These are phyloP conservation scores for Hysterium pulicare DNA, from an alignment of 2,329 filamentous ascomycete genomes.

Conservation along the genomic window DNA sequence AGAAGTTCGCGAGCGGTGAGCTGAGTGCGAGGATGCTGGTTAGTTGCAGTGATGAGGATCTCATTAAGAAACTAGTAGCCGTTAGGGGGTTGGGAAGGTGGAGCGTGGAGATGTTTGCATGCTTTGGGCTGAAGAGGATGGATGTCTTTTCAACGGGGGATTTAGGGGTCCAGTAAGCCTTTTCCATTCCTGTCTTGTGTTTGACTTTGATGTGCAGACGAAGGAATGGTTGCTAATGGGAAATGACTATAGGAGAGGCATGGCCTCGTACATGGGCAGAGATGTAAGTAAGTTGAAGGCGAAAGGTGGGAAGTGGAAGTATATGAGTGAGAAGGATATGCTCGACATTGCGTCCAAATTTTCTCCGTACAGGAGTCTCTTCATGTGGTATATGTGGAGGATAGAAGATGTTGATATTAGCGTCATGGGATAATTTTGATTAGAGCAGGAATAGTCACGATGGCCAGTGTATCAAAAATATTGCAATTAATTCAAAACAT, in stretches of 20 bases:
- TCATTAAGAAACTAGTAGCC: slow-evolving; percentile 76
- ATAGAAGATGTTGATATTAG: slow-evolving; percentile 73
- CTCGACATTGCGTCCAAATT: slow-evolving; percentile 74
- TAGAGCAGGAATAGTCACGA: background rate
- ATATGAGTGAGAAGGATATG: slow-evolving; percentile 95
- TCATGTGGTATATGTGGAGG: slow-evolving; percentile 99
- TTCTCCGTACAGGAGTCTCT: slow-evolving; percentile 79
- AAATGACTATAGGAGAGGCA: slow-evolving; percentile 59
- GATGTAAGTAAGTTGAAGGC: slow-evolving; percentile 81
- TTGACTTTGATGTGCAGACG: background rate
- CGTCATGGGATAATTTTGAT: slow-evolving; percentile 38
- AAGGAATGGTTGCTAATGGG: background rate
- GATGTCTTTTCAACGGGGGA: slow-evolving; percentile 93
- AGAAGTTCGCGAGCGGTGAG: slow-evolving; percentile 74
- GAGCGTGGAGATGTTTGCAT: slow-evolving; percentile 98
- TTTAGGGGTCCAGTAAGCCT: slow-evolving; percentile 79
- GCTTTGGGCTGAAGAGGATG: slow-evolving; percentile 89
- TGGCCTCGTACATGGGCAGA: slow-evolving; percentile 80
- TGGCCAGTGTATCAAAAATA: background rate
- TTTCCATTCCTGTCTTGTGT: slow-evolving; percentile 3
- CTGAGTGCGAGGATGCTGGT: slow-evolving; percentile 73
- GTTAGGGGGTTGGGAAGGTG: slow-evolving; percentile 84
- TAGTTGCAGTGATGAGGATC: slow-evolving; percentile 77
- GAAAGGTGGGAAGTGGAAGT: slow-evolving; percentile 89
- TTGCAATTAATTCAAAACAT: background rate